phyloP scores from a whole-genome alignment of 805 yeast genomes.

The Hagleromyces aurorensis region DNA sequence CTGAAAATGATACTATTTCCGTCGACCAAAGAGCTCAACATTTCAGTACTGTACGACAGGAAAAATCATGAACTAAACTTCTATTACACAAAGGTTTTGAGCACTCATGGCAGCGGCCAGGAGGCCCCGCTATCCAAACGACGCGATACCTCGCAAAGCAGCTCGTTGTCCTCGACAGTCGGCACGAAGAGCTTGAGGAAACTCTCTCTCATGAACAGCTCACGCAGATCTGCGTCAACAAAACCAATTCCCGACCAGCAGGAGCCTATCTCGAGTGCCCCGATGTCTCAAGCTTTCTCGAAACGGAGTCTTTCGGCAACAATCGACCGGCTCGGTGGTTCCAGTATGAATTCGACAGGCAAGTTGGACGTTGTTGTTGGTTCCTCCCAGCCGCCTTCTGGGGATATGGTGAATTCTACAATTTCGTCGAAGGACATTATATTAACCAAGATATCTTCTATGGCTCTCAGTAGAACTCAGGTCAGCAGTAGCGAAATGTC shows the following conservation, averaged over 20 bases:
- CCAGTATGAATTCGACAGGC: no score
- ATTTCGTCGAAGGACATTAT: constrained; percentile 58
- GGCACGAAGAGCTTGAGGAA: constrained; percentile 11
- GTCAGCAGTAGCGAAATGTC: constrained; percentile 1
- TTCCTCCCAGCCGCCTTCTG: no score
- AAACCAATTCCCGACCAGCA: no score
- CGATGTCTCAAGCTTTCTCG: constrained; percentile 2
- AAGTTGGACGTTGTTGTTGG: no score
- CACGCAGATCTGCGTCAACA: constrained; percentile 16
- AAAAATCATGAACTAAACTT: constrained; percentile 14
- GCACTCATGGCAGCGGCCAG: constrained; percentile 5
- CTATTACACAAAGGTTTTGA: constrained; percentile 19
- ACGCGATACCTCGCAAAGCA: neutral
- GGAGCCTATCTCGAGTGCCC: no score
- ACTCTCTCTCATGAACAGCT: constrained; percentile 18
- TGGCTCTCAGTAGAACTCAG: constrained; percentile 28
- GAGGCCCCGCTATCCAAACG: constrained; percentile 4
- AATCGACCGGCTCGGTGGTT: constrained; percentile 23
- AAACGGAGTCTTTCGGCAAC: constrained; percentile 26
- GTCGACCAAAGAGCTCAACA: constrained; percentile 21
- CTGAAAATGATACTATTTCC: constrained; percentile 23
- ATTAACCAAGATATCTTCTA: constrained; percentile 50
- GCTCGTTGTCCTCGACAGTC: constrained; percentile 1
- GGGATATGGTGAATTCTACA: no score
- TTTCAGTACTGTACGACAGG: constrained; percentile 21